Base-by-base conservation (phyloP, 345 rosid genomes). In the Abelmoschus esculentus region DNA sequence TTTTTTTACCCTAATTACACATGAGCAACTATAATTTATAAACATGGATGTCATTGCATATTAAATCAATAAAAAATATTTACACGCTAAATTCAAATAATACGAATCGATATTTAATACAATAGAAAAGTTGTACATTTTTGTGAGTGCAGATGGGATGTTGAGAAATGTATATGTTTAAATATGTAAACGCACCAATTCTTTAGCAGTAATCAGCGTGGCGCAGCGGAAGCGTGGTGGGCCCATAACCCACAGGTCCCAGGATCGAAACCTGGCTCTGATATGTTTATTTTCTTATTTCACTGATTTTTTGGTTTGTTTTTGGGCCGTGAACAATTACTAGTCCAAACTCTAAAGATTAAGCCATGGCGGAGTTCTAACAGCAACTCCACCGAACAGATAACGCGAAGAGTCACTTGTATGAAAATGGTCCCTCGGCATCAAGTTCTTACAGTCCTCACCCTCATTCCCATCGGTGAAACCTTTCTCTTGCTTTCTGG, bases 221-320 rank as follows among this genome's bases (percentile, higher is more conserved):
- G 84, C 84, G 84, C 88, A 81, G 90, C 85, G 83, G 85, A 86
- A 80, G 88, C 82, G 87, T 83, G 83, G 81, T 83, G 84, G 84
- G 83, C 85, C 87, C 85, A 80, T 83, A 83, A 83, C 82, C 84
- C 86, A 81, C 83, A 81, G 83, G 79, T 81, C 83, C 83, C 82
- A 78, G 82, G 86, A 86, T 83, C 84, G 87, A 86, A 86, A 82
- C 84, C 82, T 78, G 86, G 79, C 80, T 80, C 71, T 78, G 86
- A 84, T 77, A 31, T 31, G 31, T 29, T 29, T 2, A 3, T 31
- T 31, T 31, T 31, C 34, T 31, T 31, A 31, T 31, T 3, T 31
- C 34, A 31, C 34, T 31, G 34, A 31, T 31, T n/a, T n/a, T 32
- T 32, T 4, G 6, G 34, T 3, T 32, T 32, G 36, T 0, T 32